A percentile compares a stretch with the other conserved stretches of the same genome.
These are phyloP conservation scores for Asterophora lycoperdoides DNA, from an alignment of 768 basidiomycete species.

Conservation along the genomic window DNA sequence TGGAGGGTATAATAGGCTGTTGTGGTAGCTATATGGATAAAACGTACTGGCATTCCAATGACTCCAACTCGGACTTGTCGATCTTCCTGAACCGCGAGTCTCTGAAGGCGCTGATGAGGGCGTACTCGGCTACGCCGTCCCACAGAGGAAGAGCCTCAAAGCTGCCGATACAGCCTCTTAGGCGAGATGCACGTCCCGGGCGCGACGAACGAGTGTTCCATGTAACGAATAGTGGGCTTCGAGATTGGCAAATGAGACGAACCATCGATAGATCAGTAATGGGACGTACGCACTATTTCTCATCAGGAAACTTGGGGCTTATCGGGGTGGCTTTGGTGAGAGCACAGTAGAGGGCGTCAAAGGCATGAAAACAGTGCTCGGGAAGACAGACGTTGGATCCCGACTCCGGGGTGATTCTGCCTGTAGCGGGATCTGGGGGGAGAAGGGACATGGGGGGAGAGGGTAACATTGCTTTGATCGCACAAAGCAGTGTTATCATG, in stretches of 20 bases:
- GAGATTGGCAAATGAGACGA: slow-evolving; percentile 1
- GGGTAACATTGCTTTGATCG: slow-evolving; percentile 15
- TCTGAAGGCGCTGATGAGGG: slow-evolving; percentile 84
- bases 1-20: too few relatives aligned
- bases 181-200: slow-evolving; percentile 52
- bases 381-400: slow-evolving; percentile 51
- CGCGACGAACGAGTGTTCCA: slow-evolving; percentile 79
- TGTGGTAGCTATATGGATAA: background rate
- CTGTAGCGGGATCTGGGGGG: slow-evolving; percentile 46
- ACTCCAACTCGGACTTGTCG: slow-evolving; percentile 67
- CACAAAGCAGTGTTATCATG: background rate
- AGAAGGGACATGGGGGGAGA: slow-evolving; percentile 47
- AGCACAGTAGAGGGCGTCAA: slow-evolving; percentile 77
- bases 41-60: slow-evolving; percentile 83
- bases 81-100: slow-evolving; percentile 86
- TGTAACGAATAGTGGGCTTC: slow-evolving; percentile 91
- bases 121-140: slow-evolving; percentile 84
- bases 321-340: slow-evolving; percentile 57
- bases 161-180: slow-evolving; percentile 94
- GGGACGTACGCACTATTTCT: slow-evolving; percentile 65
- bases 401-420: slow-evolving; percentile 31
- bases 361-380: slow-evolving; percentile 79
- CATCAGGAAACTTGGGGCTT: slow-evolving; percentile 60
- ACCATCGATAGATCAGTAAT: background rate
- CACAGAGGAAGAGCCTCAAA: slow-evolving; percentile 74